These are phyloP conservation scores for Diaporthe sp. DNA, from an alignment of 2,329 filamentous ascomycete species.

Conservation along the genomic window DNA sequence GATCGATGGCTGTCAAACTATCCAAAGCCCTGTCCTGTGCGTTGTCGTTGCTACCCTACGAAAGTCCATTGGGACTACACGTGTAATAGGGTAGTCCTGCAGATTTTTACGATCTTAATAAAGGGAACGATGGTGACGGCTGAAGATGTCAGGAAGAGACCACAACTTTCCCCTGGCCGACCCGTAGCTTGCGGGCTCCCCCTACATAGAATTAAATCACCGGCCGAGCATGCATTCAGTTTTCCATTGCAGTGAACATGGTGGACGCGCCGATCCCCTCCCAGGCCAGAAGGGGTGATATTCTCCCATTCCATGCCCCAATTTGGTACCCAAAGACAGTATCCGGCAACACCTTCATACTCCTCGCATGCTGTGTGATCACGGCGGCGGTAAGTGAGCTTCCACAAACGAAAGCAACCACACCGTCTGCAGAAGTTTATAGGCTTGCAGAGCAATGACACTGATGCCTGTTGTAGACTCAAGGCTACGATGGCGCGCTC, in stretches of 20 bases:
- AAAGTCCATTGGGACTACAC: not conserved
- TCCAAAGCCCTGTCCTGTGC: not conserved
- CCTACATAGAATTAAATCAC: not conserved
- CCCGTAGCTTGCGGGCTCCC: not conserved
- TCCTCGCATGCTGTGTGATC: conserved; percentile 29
- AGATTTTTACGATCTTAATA: not conserved
- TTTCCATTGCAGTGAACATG: not conserved
- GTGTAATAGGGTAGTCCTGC: too few species aligned
- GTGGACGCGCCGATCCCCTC: not conserved
- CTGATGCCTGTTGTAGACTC: not conserved
- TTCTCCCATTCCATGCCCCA: conserved; percentile 23
- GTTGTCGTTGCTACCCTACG: conserved; percentile 9
- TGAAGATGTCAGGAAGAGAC: not conserved
- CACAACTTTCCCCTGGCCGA: not conserved
- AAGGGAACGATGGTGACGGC: not conserved
- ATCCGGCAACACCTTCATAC: conserved; percentile 23
- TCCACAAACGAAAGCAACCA: not conserved
- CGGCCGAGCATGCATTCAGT: not conserved
- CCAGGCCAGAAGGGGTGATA: conserved; percentile 18
- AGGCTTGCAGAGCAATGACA: too few species aligned
- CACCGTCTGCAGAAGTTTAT: not conserved
- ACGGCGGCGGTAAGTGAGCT: conserved; percentile 25
- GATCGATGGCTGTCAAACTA: not conserved
- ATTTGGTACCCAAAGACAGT: conserved; percentile 10
- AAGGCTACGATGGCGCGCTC: conserved; percentile 33